phyloP scores from a whole-genome alignment of 208 protist species.

The Crithidia mellificae region DNA sequence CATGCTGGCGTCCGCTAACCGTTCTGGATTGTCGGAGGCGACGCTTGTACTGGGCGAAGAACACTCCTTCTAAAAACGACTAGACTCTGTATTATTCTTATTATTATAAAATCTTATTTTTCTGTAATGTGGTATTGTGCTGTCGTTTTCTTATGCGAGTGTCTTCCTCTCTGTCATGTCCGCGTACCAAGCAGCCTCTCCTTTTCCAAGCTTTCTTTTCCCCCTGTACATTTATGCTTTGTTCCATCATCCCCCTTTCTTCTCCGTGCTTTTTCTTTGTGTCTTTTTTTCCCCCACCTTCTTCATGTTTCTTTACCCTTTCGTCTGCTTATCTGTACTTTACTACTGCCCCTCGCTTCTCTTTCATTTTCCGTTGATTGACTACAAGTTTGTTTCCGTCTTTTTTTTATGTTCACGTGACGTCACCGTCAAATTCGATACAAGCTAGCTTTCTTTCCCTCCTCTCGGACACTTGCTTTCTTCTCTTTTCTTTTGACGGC shows the following conservation, averaged over 20 bases:
- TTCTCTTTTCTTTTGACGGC: too few species aligned
- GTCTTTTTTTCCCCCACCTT: too few species aligned
- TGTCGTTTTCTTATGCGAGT: not conserved
- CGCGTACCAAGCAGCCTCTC: too few species aligned
- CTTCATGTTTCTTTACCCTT: too few species aligned
- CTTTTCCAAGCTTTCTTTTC: not conserved
- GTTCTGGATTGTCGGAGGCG: constrained; percentile 5
- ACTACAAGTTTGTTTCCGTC: constrained; percentile 2
- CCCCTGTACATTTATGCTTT: not conserved
- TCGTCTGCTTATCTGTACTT: constrained; percentile 3
- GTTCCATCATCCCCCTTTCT: not conserved
- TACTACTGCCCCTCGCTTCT: not conserved
- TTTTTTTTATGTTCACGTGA: constrained; percentile 7
- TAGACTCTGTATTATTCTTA: constrained; percentile 6
- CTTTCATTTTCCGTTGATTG: too few species aligned
- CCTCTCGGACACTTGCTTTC: too few species aligned
- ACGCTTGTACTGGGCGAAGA: constrained; percentile 24
- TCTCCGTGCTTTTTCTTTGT: not conserved
- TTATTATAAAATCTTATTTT: constrained; percentile 1
- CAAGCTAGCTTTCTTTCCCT: too few species aligned
- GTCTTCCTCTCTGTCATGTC: too few species aligned
- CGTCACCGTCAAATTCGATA: not conserved
- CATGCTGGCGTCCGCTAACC: constrained; percentile 3
- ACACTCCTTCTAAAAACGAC: constrained; percentile 25
- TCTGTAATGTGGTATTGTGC: not conserved